Percentiles rank a stretch among this genome's conserved stretches.
Evolutionary conservation across 768 basidiomycete genomes (phyloP).

Genomic region (Amanita fuliginea): DNA sequence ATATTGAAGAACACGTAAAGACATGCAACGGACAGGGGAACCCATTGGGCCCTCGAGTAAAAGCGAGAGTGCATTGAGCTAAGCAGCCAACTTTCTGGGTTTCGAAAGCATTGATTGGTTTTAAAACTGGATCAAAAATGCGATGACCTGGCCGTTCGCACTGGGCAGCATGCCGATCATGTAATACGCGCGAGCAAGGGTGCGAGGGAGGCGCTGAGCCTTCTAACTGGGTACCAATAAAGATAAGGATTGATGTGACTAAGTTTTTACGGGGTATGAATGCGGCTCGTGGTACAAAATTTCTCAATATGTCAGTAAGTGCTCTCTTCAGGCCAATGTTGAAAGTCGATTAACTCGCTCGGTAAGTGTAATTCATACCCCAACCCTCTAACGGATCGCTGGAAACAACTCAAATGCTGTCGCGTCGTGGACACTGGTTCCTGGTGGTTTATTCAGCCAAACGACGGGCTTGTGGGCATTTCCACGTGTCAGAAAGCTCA

Average conservation of each 20-base stretch:
- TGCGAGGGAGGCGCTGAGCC: conserved; percentile 47
- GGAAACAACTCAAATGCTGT: conserved; percentile 25
- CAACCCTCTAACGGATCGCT: conserved; percentile 29
- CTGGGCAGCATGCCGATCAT: conserved; percentile 61
- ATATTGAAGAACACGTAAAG: too few relatives aligned
- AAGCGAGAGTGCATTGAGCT: too few relatives aligned
- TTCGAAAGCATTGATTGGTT: too few relatives aligned
- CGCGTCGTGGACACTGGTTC: conserved; percentile 33
- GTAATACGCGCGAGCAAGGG: conserved; percentile 68
- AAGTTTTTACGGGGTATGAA: conserved; percentile 28
- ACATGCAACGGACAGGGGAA: too few relatives aligned
- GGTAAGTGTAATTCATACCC: conserved; percentile 35
- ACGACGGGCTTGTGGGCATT: conserved; percentile 39
- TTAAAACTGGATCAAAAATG: conserved; percentile 44
- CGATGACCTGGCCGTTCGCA: conserved; percentile 54
- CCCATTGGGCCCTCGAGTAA: too few relatives aligned
- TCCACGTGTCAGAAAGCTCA: conserved; percentile 32
- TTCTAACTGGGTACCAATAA: conserved; percentile 27
- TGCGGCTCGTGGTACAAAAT: conserved; percentile 33
- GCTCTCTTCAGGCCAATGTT: background rate
- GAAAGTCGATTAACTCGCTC: background rate
- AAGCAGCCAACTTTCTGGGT: too few relatives aligned
- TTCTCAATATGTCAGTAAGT: conserved; percentile 35
- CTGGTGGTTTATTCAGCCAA: conserved; percentile 20
- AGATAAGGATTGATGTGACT: background rate